Evolutionary conservation across 2,329 filamentous ascomycete species (phyloP), one percentile per base, ranked within the genome.

Genomic region (Gyromitra esculenta): DNA sequence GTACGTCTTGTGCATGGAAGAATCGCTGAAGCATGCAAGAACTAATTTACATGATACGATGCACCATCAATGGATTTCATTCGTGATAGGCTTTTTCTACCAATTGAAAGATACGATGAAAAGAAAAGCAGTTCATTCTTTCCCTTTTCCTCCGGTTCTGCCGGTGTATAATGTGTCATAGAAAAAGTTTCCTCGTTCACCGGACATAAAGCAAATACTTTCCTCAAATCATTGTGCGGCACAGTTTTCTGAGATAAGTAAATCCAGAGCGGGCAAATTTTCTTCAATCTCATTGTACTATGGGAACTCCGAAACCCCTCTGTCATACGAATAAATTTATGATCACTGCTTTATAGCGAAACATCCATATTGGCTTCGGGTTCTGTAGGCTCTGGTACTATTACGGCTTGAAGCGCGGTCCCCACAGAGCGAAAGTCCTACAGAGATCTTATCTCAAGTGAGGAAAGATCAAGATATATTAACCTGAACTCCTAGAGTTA

Each of bases 91-190:
- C 21, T 52, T 70, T 64, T 54, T 25, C 37, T 8, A 9, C 72
- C 65, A 71, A 75, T 71, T 59, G 57, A 43, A 64, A 75, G 57
- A 71, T 71, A 41, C 65, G 72, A 75, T 21, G 72, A 71, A 74
- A 63, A 43, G 66, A 41, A 70, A 68, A 37, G 45, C 50, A 56
- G 25, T 63, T 39, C 64, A 56, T 54, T 39, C 25, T 60, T 54
- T 54, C 6, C 35, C 37, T 25, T n/a, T 64, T 31, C n/a, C 66
- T 59, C 48, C 43, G 31, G 54, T 52, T 70, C 41, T 50, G 15
- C 43, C 31, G 43, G 50, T 35, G 18, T 50, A 21, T 37, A 60
- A 75, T 75, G 72, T 75, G 50, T 70, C 65, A 71, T 60, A 65
- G 59, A 48, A 70, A 69, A 35, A 0, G 41, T 9, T 48, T 43